Evolutionary conservation across 139 green algal genomes (phyloP), one percentile per base, ranked within the genome.

Genomic region (Coccomyxa sp.): DNA sequence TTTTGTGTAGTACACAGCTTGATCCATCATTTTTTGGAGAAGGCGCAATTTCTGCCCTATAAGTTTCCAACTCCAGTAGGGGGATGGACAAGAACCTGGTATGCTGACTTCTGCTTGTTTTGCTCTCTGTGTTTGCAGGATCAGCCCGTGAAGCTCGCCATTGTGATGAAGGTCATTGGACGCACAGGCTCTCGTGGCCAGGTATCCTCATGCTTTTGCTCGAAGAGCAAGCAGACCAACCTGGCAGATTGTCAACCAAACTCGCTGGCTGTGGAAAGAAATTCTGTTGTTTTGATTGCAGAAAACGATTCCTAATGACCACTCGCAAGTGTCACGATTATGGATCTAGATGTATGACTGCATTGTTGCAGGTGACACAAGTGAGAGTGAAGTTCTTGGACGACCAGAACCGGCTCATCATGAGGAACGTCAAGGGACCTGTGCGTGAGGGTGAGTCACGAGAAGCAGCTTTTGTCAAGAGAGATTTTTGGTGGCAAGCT

Each of bases 81-180:
- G 38, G 38, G 38, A 51, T 51, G 38, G 38, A 51, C 38, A 51
- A 51, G 38, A 51, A 51, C 38, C 38, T 51, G 38, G 38, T n/a
- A 7, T 51, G 38, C 38, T 51, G 38, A 51, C 38, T 51, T 51
- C 38, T 51, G 38, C 38, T 51, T 51, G 38, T 51, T 3, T 51
- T 51, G 38, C 38, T 51, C 7, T 51, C 38, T 51, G 38, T 51
- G 38, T 51, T 21, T 85, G 81, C 89, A 98, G 94, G 94, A 98
- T 87, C 85, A 90, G 79, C 93, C 92, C 75, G 90, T 94, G 31
- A 99, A 99, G 93, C 96, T 99, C 59, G 97, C 97, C 13, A 99
- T 99, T 82, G 97, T 99, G 21, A 97, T 98, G 94, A 99, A 99
- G 92, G 97, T 99, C 84, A 96, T 99, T 81, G 97, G 97, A 66